Evolutionary conservation across 1,139 yeast genomes (phyloP), one percentile per base, ranked within the genome.

Genomic region (Pichia sp.): DNA sequence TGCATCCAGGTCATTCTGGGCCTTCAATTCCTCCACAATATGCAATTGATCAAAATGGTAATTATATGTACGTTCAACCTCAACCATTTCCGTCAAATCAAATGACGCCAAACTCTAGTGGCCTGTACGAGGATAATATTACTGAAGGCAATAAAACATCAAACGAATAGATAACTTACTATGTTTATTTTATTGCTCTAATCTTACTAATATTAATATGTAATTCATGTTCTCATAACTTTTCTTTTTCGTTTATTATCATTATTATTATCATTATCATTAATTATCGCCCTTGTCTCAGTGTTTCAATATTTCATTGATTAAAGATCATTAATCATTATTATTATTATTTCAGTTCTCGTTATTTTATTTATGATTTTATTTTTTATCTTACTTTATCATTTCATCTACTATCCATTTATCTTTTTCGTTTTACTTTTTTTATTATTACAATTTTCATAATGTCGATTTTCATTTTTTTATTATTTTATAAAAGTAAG

Each of bases 1-100:
- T 36, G 41, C 27, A 18, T 36, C 25, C 13, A 5, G 25, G 41
- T 11, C 41, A 18, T 8, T 16, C 22, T 19, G 41, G 41, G 3
- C 22, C 48, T 30, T 42, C 50, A 33, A 45, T 50, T 16, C 57
- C 62, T 16, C 63, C 57, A 46, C 62, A 56, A 50, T 62, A 53
- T 50, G 47, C 61, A 33, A 54, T 59, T 44, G 65, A 60, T 48
- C 64, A 56, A 47, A 60, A 58, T 49, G 65, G 64, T 18, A 65
- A 63, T 42, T 63, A 61, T 46, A 59, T 64, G 60, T 61, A 59
- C 45, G 38, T 58, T 18, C 52, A 63, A 16, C 38, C 45, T 3
- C 65, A 58, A 49, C 42, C 25, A 4, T 62, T 60, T 38, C 60
- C 58, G 42, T 58, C 59, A 16, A 55, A 53, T 44, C 42, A 56